Percentiles rank a stretch among this genome's conserved stretches.
Evolutionary conservation across 148 eudicot species (phyloP).

Genomic region (Fagopyrum esculentum): DNA sequence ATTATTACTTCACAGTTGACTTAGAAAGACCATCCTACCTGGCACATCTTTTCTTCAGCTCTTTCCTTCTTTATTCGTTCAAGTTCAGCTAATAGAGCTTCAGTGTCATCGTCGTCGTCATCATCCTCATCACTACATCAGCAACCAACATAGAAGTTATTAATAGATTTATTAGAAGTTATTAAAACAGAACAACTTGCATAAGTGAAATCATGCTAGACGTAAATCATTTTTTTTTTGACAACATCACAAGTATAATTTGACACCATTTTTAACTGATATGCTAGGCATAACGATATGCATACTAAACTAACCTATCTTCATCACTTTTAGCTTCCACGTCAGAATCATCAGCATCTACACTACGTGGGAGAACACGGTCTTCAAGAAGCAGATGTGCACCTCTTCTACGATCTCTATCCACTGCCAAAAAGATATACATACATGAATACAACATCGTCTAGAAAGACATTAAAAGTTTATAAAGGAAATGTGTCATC

Average conservation of each 20-base stretch:
- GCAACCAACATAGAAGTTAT: neutral
- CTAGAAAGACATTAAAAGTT: neutral
- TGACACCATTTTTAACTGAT: neutral
- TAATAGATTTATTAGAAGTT: too few relatives aligned
- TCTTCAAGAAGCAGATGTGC: slow-evolving; percentile 29
- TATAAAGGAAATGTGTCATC: neutral
- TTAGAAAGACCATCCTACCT: slow-evolving; percentile 32
- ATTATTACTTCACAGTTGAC: neutral
- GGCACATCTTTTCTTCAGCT: slow-evolving; percentile 75
- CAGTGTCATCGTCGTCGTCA: slow-evolving; percentile 83
- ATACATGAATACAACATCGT: neutral
- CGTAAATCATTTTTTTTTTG: neutral
- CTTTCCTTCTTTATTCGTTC: slow-evolving; percentile 84
- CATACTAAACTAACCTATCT: slow-evolving; percentile 40
- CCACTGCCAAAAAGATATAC: slow-evolving; percentile 36
- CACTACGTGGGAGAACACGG: slow-evolving; percentile 54
- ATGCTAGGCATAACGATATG: neutral
- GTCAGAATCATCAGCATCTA: slow-evolving; percentile 92
- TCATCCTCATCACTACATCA: slow-evolving; percentile 49
- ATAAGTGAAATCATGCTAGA: neutral
- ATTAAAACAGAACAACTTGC: too few relatives aligned
- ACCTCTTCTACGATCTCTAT: slow-evolving; percentile 48
- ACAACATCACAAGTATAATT: too few relatives aligned
- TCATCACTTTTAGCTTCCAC: slow-evolving; percentile 65
- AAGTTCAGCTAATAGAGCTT: slow-evolving; percentile 89